Base-by-base conservation (phyloP, 2,329 filamentous ascomycete genomes). In the Hymenoscyphus occultus region DNA sequence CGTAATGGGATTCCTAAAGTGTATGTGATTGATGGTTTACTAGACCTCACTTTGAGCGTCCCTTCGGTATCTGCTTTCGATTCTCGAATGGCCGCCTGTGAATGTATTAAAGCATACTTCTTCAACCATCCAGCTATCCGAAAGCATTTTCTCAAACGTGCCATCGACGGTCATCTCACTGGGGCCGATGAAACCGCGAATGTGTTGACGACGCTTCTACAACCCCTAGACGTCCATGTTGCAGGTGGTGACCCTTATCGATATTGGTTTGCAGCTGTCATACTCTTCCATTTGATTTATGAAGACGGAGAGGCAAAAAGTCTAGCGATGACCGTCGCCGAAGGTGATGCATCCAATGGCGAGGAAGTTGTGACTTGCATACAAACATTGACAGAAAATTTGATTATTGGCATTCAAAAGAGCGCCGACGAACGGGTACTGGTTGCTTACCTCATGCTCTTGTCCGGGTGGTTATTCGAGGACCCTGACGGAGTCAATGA, bases 291-390 rank as follows among this genome's bases (percentile, higher is more conserved):
- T 72, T 81, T 99, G 12, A 78, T 98, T 19, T 90, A 89, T 67
- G 91, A 96, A 66, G 90, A 95, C 70, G 80, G 86, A 3, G 86
- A 91, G 69, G 91, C 91, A 1, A 98, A 98, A 76, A 82, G 83
- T 5, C 82, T 90, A 60, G 88, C 93, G 19, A 92, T 96, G 84
- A 84, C 84, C 28, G 88, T 99, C 22, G 92, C 88, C 0, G 94
- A 98, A 77, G 95, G 95, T 12, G 92, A 98, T 76, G 91, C 91
- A 28, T 88, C 90, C 40, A 91, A 84, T 70, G 95, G 94, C 3
- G 95, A 99, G 79, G 95, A 99, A 77, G 92, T 97, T 13, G 90
- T 99, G 13, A 97, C 94, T 0, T 92, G 92, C 73, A 92, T 99
- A 60, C 95, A 99, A 76, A 90, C 89, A 1, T 85, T 98, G 65